phyloP scores from a whole-genome alignment of 352 stramenopile genomes.

The Globisporangium spiculum region DNA sequence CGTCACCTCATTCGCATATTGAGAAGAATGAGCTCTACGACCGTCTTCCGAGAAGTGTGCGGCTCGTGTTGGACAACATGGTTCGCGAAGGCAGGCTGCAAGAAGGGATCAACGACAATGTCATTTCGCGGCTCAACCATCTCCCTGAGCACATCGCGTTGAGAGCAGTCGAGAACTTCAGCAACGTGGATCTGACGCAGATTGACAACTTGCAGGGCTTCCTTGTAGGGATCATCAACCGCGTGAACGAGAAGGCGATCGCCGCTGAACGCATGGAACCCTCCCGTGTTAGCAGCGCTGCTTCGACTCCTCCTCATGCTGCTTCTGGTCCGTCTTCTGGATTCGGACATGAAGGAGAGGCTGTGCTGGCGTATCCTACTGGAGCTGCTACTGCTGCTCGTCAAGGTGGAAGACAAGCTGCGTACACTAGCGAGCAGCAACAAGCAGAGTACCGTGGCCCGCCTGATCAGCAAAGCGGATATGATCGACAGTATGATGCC shows the following conservation, averaged over 20 bases:
- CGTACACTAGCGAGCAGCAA: slow-evolving; percentile 10
- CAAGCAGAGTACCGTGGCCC: slow-evolving; percentile 24
- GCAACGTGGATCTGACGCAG: slow-evolving; percentile 67
- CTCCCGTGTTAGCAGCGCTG: neutral
- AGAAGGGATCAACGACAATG: slow-evolving; percentile 74
- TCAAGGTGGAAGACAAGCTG: neutral
- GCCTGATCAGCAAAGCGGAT: slow-evolving; percentile 12
- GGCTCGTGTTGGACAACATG: slow-evolving; percentile 54
- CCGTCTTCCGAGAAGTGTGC: slow-evolving; percentile 46
- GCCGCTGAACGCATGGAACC: slow-evolving; percentile 19
- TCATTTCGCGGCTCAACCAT: slow-evolving; percentile 65
- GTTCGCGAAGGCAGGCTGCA: slow-evolving; percentile 45
- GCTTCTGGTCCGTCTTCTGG: neutral
- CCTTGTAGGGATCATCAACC: slow-evolving; percentile 83
- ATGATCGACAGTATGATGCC: slow-evolving; percentile 32
- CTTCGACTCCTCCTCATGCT: neutral
- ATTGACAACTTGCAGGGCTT: slow-evolving; percentile 80
- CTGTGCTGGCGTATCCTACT: slow-evolving; percentile 12
- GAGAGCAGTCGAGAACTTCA: slow-evolving; percentile 74
- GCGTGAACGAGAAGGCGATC: slow-evolving; percentile 65
- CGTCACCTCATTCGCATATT: slow-evolving; percentile 8
- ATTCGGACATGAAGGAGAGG: neutral
- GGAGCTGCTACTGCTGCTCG: neutral
- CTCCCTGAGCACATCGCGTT: slow-evolving; percentile 62
- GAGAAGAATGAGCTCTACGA: slow-evolving; percentile 54